Evolutionary conservation across 2,329 filamentous ascomycete species (phyloP), one percentile per base, ranked within the genome.

Genomic region (Coniosporium uncinatum): DNA sequence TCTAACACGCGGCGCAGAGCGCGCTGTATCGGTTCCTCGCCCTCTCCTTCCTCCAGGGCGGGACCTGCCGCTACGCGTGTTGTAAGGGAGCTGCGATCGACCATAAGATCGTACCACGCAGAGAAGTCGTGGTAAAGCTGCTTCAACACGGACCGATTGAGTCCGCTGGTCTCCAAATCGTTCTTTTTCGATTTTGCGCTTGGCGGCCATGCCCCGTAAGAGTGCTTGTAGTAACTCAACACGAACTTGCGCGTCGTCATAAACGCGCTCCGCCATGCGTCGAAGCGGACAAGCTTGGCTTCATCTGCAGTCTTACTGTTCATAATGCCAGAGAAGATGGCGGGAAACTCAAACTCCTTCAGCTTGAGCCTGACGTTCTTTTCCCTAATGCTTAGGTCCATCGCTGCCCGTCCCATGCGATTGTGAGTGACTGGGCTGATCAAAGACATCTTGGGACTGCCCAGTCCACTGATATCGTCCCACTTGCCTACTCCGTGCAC

Each of bases 141-240:
- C 56, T 81, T 80, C 33, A 96, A 70, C 5, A 95, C 87, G 35
- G 88, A 65, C 19, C 93, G 78, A 61, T 96, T 96, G 18, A 97
- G 73, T 0, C 91, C 91, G 50, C 81, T 86, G 51, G 90, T 88
- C 21, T 85, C 83, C 49, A 95, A 88, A 1, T 83, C 78, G 57
- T 95, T 95, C 75, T 94, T 95, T 73, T 94, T 95, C 52, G 82
- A 91, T 53, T 78, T 85, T 2, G 89, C 88, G 60, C 93, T 95
- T 6, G 93, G 91, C 3, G 93, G 90, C 91, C 91, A 87, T 22
- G 80, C 74, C n/a, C 82, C 82, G 53, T 82, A 83, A 36, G 76
- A 73, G 38, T 73, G 61, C 48, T 81, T 79, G 55, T 82, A 94
- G 59, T 89, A 83, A 48, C 73, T 69, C 39, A 89, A 69, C 16